Base-by-base conservation (phyloP, 2,329 filamentous ascomycete genomes). In the Colletotrichum liriopes region DNA sequence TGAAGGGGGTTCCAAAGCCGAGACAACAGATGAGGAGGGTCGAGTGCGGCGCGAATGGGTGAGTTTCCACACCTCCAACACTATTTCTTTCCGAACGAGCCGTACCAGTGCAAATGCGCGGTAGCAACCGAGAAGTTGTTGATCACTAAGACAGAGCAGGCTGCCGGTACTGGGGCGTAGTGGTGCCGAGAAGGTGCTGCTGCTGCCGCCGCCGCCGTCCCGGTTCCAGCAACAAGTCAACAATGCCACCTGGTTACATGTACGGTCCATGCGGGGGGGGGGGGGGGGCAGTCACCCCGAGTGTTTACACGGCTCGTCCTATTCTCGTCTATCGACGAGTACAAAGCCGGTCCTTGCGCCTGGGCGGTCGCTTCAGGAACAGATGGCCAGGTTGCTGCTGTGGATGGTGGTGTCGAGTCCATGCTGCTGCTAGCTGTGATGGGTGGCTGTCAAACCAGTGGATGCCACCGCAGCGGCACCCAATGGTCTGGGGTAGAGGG, bases 391-490 rank as follows among this genome's bases (percentile, higher is more conserved):
- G 55, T 61, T 71, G 47, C 49, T 26, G 55, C 18, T 35, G 43
- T 26, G 20, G 43, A 29, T 61, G 67, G 32, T 51, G 43, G 67
- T 71, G 67, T 67, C 23, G 47, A 55, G 67, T n/a, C 23, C 45
- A 55, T 49, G 63, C 64, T 37, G 61, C 49, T 61, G 32, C 56
- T 35, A 18, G 23, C 18, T 51, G 49, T 67, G 49, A 51, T 55
- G 63, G 68, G 47, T 55, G 64, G 68, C 68, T 67, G 68, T 71
- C 68, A 71, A 49, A 49, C 39, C 37, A 55, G 41, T 56, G 68
- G 49, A 66, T n/a, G 64, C 64, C 55, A 55, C 63, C 63, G 39
- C 63, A 49, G 23, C 62, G 63, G 67, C 55, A 67, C 55, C 68
- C 56, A 67, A 67, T 62, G 55, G 56, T 39, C 63, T 61, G 55